A percentile compares a stretch with the other conserved stretches of the same genome.
Conservation (phyloP, 2,329 filamentous ascomycete species). For the Ploettnerulaceae sp. region DNA sequence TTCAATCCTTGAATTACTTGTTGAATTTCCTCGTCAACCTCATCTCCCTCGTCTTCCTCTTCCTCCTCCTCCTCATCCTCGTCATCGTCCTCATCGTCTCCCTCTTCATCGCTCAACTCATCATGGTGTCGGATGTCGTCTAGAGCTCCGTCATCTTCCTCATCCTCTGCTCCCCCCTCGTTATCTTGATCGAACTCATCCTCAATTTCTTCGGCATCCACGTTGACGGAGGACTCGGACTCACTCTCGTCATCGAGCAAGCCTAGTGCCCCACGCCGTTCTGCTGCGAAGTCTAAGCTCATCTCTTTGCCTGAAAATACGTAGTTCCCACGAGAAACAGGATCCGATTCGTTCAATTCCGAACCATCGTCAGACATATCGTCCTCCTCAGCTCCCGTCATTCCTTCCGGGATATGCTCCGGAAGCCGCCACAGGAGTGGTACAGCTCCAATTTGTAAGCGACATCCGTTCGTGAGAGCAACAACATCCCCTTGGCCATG, state of each 20-base stretch:
- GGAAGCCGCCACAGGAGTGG: conserved; percentile 65
- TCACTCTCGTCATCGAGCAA: conserved; percentile 25
- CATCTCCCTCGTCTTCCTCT: conserved; percentile 20
- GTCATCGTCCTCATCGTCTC: conserved; percentile 33
- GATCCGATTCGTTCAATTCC: conserved; percentile 35
- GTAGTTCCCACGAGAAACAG: not conserved
- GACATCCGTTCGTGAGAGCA: conserved; percentile 57
- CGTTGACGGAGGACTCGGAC: conserved; percentile 1
- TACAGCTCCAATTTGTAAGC: conserved; percentile 69
- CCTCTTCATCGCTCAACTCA: conserved; percentile 23
- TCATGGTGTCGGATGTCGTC: conserved; percentile 20
- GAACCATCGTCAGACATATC: conserved; percentile 46
- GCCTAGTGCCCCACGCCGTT: conserved; percentile 49
- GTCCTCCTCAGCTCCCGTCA: conserved; percentile 53
- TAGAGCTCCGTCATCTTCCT: conserved; percentile 21
- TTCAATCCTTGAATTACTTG: too few species aligned
- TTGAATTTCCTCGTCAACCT: conserved; percentile 22
- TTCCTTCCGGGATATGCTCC: conserved; percentile 48
- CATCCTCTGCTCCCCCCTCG: conserved; percentile 15
- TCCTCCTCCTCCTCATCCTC: conserved; percentile 20
- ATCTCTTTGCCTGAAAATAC: conserved; percentile 53
- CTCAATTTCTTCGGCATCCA: conserved; percentile 26
- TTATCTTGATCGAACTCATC: conserved; percentile 22
- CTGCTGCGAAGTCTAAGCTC: conserved; percentile 68
- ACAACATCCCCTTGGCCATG: conserved; percentile 49